These are phyloP conservation scores for Clarireedia paspali DNA, from an alignment of 2,329 filamentous ascomycete species.

Conservation along the genomic window DNA sequence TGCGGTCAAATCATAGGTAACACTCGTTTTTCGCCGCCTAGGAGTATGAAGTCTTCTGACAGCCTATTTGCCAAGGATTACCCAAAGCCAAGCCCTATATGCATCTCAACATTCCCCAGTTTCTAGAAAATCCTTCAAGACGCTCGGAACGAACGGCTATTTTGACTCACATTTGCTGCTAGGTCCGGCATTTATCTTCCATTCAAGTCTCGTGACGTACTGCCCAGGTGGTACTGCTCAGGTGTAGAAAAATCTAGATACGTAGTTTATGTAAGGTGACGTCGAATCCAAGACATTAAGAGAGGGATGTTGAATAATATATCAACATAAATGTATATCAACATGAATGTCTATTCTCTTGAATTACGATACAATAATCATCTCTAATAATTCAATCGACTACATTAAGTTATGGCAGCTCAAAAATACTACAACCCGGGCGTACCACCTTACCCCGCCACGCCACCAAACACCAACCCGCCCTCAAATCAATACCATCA, in stretches of 20 bases:
- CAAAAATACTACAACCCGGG: background rate
- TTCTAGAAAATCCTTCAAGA: too few relatives aligned
- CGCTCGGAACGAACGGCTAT: too few relatives aligned
- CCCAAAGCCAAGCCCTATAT: too few relatives aligned
- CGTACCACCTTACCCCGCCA: background rate
- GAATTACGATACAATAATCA: background rate
- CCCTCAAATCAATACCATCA: background rate
- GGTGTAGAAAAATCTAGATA: background rate
- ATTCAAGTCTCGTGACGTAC: background rate
- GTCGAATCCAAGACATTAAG: background rate
- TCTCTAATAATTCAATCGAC: too few relatives aligned
- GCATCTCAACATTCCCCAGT: too few relatives aligned
- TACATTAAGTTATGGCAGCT: background rate
- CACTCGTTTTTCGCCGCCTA: too few relatives aligned
- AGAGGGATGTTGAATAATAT: background rate
- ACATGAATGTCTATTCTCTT: background rate
- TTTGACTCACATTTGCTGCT: too few relatives aligned
- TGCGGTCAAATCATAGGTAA: too few relatives aligned
- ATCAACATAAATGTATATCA: background rate
- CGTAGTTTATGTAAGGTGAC: constrained; percentile 4
- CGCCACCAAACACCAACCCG: background rate
- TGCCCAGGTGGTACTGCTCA: background rate
- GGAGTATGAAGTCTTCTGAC: too few relatives aligned
- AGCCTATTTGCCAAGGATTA: too few relatives aligned
- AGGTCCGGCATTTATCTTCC: too few relatives aligned